Evolutionary conservation across 352 stramenopile species (phyloP), one percentile per base, ranked within the genome.

Genomic region (Pythium aristosporum): DNA sequence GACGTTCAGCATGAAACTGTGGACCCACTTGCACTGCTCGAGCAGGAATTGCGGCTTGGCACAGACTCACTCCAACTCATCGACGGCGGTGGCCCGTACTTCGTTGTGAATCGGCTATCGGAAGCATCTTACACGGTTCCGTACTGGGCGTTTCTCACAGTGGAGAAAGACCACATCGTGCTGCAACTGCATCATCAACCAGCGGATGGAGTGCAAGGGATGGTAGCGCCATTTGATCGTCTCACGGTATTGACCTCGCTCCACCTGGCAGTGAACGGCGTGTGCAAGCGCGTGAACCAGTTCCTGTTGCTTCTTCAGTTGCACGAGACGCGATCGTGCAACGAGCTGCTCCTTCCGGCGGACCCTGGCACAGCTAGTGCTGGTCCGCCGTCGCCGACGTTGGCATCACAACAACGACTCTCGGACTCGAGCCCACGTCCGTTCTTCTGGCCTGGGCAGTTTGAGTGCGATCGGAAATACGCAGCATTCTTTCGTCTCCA

Each of bases 361-460:
- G 56, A 71, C 44, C 79, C 82, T 34, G 67, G 77, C 10, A 73
- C 60, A 2, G 20, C n/a, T 1, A 67, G 39, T 32, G 49, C 46
- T 15, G 30, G 60, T 21, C 67, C 66, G 1, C 66, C 57, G 5
- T 73, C 67, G 11, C 67, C 67, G 13, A 65, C 67, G 5, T 44
- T 43, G 11, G 30, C 10, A 18, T n/a, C 30, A 5, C 39, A 42
- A 1, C 42, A 30, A 18, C 43, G 34, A 48, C 56, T 37, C 21
- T 55, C 76, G 2, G 47, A 20, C 8, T 41, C 53, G n/a, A 20
- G 7, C 21, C 18, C 32, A 13, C 41, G 41, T 41, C n/a, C 59
- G n/a, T 96, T 94, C 63, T 95, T 92, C 68, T 95, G 88, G 88
- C 86, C 86, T 0, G 86, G 88, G 0, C 86, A 96, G 55, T 96